Evolutionary conservation across 2,329 filamentous ascomycete species (phyloP).

Genomic region (Didymella sp.): DNA sequence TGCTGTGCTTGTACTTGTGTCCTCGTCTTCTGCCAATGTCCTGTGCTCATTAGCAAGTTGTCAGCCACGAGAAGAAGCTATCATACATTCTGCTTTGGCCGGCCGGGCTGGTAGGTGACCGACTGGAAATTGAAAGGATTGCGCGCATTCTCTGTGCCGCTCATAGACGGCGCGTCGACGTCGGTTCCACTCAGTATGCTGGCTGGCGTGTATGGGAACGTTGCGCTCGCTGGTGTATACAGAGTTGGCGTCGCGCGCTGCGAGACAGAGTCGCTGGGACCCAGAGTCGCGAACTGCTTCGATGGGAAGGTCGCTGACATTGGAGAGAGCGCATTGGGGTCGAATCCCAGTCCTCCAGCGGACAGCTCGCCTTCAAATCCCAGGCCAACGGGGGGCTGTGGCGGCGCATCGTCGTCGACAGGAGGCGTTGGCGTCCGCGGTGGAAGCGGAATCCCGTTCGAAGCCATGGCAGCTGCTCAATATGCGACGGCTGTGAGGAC

Average conservation of each 20-base stretch:
- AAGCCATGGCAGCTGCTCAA: slow-evolving; percentile 60
- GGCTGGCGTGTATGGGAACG: slow-evolving; percentile 44
- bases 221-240: slow-evolving; percentile 44
- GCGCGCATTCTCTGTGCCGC: slow-evolving; percentile 48
- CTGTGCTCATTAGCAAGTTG: slow-evolving; percentile 56
- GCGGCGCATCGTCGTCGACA: slow-evolving; percentile 57
- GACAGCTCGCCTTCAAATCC: slow-evolving; percentile 44
- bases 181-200: slow-evolving; percentile 42
- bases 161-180: slow-evolving; percentile 39
- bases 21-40: slow-evolving; percentile 90
- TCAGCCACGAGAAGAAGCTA: background rate
- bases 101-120: slow-evolving; percentile 56
- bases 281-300: slow-evolving; percentile 45
- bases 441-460: slow-evolving; percentile 64
- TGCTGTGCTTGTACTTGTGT: slow-evolving; percentile 97
- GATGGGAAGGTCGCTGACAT: slow-evolving; percentile 50
- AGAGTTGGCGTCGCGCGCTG: slow-evolving; percentile 43
- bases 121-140: slow-evolving; percentile 97
- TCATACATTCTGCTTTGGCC: slow-evolving; percentile 68
- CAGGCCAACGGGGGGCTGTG: slow-evolving; percentile 38
- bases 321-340: slow-evolving; percentile 48
- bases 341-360: slow-evolving; percentile 35
- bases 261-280: slow-evolving; percentile 45
- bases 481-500: slow-evolving; percentile 23
- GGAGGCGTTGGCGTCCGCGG: slow-evolving; percentile 71